Percentiles rank a stretch among this genome's conserved stretches.
Evolutionary conservation across 2,329 filamentous ascomycete genomes (phyloP).

Genomic region (Paraphaeosphaeria minitans): DNA sequence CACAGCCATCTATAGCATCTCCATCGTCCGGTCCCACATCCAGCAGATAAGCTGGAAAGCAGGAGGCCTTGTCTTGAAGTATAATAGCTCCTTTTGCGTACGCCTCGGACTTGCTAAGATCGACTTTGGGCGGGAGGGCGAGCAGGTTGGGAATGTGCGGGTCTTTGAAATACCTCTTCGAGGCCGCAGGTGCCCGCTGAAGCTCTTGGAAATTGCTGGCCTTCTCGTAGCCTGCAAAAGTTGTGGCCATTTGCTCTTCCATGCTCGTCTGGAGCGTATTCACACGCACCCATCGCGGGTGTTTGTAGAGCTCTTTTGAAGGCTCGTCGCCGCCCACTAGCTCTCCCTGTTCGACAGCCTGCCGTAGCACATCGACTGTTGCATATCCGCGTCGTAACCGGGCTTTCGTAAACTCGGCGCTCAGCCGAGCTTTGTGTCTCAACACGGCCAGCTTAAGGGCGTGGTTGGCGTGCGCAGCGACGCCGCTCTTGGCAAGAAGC

Average conservation of each 20-base stretch:
- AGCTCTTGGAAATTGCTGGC: conserved; percentile 64
- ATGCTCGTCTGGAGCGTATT: conserved; percentile 78
- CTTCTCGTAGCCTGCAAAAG: conserved; percentile 69
- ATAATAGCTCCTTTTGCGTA: conserved; percentile 82
- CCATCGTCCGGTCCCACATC: conserved; percentile 70
- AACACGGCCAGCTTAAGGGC: conserved; percentile 76
- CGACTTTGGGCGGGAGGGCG: conserved; percentile 72
- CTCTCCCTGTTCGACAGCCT: conserved; percentile 57
- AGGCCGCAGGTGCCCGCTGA: conserved; percentile 47
- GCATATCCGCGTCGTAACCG: conserved; percentile 73
- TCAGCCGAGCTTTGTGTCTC: conserved; percentile 79
- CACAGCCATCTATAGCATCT: conserved; percentile 88
- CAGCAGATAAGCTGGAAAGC: conserved; percentile 90
- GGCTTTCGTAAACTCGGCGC: conserved; percentile 80
- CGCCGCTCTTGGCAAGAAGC: conserved; percentile 77
- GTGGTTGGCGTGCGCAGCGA: conserved; percentile 80
- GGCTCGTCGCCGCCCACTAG: conserved; percentile 38
- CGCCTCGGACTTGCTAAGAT: conserved; percentile 73
- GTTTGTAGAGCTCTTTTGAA: conserved; percentile 53
- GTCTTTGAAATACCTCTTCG: conserved; percentile 72
- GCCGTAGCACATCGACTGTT: conserved; percentile 69
- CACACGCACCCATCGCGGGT: conserved; percentile 91
- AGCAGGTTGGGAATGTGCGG: conserved; percentile 81
- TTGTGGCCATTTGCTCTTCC: conserved; percentile 72
- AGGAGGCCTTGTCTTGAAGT: conserved; percentile 94